Evolutionary conservation across 2,329 filamentous ascomycete species (phyloP).

Genomic region (Aspergillus puulaauensis): DNA sequence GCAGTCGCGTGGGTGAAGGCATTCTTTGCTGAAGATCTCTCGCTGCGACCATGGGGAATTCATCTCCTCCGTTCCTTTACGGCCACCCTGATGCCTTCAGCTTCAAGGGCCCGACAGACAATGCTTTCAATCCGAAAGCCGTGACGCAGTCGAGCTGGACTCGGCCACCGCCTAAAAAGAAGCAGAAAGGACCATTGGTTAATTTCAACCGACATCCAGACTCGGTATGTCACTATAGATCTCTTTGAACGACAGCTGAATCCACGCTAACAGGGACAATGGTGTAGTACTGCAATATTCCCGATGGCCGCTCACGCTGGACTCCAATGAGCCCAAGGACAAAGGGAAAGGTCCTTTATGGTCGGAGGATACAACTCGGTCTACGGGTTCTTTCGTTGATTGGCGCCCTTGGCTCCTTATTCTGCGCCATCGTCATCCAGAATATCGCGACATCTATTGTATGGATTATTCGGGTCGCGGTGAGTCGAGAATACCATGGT

Average conservation of each 20-base stretch:
- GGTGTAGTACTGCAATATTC: constrained; percentile 52
- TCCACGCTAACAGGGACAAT: not conserved
- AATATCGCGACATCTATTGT: constrained; percentile 63
- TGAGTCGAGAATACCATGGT: constrained; percentile 46
- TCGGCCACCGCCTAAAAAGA: constrained; percentile 59
- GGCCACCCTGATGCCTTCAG: constrained; percentile 55
- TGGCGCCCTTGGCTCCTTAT: constrained; percentile 68
- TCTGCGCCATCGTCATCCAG: constrained; percentile 74
- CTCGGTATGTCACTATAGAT: constrained; percentile 50
- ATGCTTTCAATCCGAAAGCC: constrained; percentile 81
- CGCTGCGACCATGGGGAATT: constrained; percentile 49
- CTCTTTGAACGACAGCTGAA: not conserved
- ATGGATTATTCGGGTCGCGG: constrained; percentile 75
- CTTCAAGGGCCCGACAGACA: constrained; percentile 52
- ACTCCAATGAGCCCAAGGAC: constrained; percentile 67
- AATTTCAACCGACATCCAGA: constrained; percentile 86
- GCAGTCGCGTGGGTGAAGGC: constrained; percentile 40
- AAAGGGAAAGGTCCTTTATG: constrained; percentile 69
- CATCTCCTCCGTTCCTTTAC: constrained; percentile 72
- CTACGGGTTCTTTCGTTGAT: constrained; percentile 68
- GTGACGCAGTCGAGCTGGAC: constrained; percentile 76
- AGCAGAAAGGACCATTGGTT: constrained; percentile 73
- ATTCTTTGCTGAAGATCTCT: constrained; percentile 20
- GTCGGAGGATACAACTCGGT: constrained; percentile 67
- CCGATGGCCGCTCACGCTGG: constrained; percentile 60